Evolutionary conservation across 768 basidiomycete species (phyloP).

Genomic region (Gymnopilus junonius): DNA sequence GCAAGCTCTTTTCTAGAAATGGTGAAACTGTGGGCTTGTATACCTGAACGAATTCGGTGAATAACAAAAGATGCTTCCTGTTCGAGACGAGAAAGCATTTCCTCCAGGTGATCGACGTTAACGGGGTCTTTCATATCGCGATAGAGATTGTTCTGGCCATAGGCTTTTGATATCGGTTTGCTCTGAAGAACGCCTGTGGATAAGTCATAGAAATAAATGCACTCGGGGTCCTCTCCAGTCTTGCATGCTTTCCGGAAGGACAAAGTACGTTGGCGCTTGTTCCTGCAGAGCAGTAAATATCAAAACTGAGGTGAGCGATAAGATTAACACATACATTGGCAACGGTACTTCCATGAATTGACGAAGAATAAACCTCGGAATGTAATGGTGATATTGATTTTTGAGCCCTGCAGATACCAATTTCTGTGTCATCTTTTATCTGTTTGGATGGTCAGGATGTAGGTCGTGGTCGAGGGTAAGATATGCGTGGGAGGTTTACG

Average conservation of each 20-base stretch:
- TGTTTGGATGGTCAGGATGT: background rate
- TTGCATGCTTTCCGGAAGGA: slow-evolving; percentile 10
- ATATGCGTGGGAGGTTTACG: too few species aligned
- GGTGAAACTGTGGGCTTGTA: slow-evolving; percentile 5
- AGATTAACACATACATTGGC: background rate
- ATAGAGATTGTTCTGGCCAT: slow-evolving; percentile 31
- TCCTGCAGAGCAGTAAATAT: background rate
- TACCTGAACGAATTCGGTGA: slow-evolving; percentile 16
- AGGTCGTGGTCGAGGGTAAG: background rate
- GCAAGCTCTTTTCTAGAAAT: slow-evolving; percentile 33
- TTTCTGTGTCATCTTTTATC: background rate
- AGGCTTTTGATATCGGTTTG: slow-evolving; percentile 17
- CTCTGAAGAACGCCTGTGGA: slow-evolving; percentile 15
- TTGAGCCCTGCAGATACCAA: background rate
- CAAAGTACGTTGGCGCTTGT: background rate
- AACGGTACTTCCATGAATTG: slow-evolving; percentile 19
- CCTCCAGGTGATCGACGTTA: slow-evolving; percentile 33
- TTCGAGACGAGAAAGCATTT: slow-evolving; percentile 32
- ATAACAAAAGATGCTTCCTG: slow-evolving; percentile 27
- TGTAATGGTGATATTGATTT: slow-evolving; percentile 31
- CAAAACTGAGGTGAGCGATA: background rate
- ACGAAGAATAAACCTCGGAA: slow-evolving; percentile 35
- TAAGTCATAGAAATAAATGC: slow-evolving; percentile 27
- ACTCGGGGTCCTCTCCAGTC: background rate
- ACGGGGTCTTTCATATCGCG: slow-evolving; percentile 21